phyloP scores from a whole-genome alignment of 768 basidiomycete species.

The Trametopsis cervina region DNA sequence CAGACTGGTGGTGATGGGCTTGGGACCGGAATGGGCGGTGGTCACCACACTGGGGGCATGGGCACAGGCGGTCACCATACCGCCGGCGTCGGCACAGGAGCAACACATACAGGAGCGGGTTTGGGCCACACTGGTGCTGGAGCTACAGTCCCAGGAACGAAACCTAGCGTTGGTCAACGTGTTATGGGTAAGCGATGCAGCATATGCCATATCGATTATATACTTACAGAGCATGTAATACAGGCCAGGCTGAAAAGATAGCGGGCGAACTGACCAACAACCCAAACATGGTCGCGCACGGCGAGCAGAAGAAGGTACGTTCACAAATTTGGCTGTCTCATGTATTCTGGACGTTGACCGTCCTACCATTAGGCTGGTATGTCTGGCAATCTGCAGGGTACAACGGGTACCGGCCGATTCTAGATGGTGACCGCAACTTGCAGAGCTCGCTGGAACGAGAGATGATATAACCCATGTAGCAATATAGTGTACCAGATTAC shows the following conservation, averaged over 20 bases:
- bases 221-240: background rate
- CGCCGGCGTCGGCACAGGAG: background rate
- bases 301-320: slow-evolving; percentile 13
- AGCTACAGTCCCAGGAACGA: background rate
- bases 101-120: background rate
- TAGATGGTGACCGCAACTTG: too few relatives aligned
- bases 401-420: background rate
- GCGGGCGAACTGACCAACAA: slow-evolving; percentile 7
- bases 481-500: too few relatives aligned
- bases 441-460: too few relatives aligned
- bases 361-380: too few relatives aligned
- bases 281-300: slow-evolving; percentile 5
- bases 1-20: background rate
- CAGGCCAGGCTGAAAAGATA: slow-evolving; percentile 10
- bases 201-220: background rate
- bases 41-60: background rate
- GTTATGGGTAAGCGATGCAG: slow-evolving; percentile 3
- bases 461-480: too few relatives aligned
- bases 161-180: slow-evolving; percentile 1
- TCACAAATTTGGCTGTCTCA: background rate
- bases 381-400: background rate
- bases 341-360: too few relatives aligned
- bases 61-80: background rate
- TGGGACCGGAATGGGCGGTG: background rate
- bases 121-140: background rate